Percentiles rank a stretch among this genome's conserved stretches.
phyloP scores from a whole-genome alignment of 2,329 filamentous ascomycete species.

The Penicillium hesseltinei region DNA sequence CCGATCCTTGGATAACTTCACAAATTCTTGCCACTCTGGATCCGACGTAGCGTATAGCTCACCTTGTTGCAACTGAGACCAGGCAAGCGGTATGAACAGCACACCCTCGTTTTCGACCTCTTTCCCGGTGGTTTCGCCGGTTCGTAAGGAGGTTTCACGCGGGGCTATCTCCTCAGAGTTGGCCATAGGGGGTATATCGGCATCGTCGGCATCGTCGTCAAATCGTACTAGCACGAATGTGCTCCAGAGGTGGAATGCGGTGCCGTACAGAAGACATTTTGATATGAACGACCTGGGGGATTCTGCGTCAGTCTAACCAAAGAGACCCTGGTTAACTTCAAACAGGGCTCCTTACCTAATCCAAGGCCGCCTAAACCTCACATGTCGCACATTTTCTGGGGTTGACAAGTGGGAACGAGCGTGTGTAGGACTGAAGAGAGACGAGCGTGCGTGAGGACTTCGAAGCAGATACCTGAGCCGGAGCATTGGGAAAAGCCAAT shows the following conservation, averaged over 20 bases:
- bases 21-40: conserved; percentile 63
- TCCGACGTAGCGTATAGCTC: conserved; percentile 43
- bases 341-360: conserved; percentile 25
- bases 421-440: conserved; percentile 22
- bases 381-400: conserved; percentile 29
- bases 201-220: conserved; percentile 26
- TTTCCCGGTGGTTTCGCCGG: conserved; percentile 7
- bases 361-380: conserved; percentile 37
- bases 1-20: conserved; percentile 57
- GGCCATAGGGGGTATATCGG: conserved; percentile 14
- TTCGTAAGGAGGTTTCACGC: conserved; percentile 1
- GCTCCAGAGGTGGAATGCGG: conserved; percentile 35
- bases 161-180: neutral
- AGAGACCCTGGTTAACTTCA: neutral
- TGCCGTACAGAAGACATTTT: conserved; percentile 32
- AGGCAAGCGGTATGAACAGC: conserved; percentile 62
- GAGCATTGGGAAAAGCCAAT: conserved; percentile 33
- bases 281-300: conserved; percentile 29
- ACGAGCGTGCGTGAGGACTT: conserved; percentile 22
- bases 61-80: conserved; percentile 38
- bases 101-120: conserved; percentile 45
- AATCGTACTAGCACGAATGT: conserved; percentile 33
- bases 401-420: conserved; percentile 10
- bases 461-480: conserved; percentile 30
- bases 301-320: neutral